Percentiles rank a stretch among this genome's conserved stretches.
Evolutionary conservation across 2,329 filamentous ascomycete genomes (phyloP).

Genomic region (Fusarium oligoseptatum): DNA sequence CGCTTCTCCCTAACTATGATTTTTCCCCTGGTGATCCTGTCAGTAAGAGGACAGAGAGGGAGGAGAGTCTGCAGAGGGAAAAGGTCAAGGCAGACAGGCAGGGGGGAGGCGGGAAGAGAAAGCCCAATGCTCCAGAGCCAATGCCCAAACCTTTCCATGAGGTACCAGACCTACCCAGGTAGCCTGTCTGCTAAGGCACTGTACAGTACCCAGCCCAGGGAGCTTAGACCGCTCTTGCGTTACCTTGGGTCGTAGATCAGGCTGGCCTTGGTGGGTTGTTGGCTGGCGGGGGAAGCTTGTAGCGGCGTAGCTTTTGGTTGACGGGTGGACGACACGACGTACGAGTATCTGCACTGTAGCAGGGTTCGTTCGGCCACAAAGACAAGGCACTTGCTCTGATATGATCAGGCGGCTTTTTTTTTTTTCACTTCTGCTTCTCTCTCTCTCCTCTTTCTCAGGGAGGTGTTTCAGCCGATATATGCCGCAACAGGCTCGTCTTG

Average conservation of each 20-base stretch:
- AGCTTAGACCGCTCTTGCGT: conserved; percentile 34
- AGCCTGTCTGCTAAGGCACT: not conserved
- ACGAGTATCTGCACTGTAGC: conserved; percentile 35
- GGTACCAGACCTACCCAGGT: conserved; percentile 4
- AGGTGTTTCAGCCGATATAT: conserved; percentile 2
- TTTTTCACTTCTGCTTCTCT: not conserved
- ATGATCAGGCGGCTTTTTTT: conserved; percentile 7
- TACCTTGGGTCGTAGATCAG: conserved; percentile 1
- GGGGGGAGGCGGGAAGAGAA: conserved; percentile 21
- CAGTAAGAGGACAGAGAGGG: not conserved
- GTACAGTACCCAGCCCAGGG: not conserved
- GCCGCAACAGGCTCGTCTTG: not conserved
- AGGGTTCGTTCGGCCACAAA: conserved; percentile 14
- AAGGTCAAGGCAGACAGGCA: not conserved
- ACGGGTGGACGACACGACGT: conserved; percentile 29
- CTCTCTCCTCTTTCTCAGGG: not conserved
- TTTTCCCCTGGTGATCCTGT: not conserved
- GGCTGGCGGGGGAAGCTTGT: conserved; percentile 20
- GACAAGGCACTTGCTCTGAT: conserved; percentile 10
- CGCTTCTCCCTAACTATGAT: not conserved
- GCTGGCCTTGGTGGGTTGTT: conserved; percentile 14
- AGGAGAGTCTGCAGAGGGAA: conserved; percentile 5
- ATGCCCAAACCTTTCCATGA: conserved; percentile 28
- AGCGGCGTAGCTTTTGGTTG: conserved; percentile 13
- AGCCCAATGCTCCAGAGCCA: conserved; percentile 29